phyloP scores from a whole-genome alignment of 176 grass and related monocot species.

The Elymus sibiricus region DNA sequence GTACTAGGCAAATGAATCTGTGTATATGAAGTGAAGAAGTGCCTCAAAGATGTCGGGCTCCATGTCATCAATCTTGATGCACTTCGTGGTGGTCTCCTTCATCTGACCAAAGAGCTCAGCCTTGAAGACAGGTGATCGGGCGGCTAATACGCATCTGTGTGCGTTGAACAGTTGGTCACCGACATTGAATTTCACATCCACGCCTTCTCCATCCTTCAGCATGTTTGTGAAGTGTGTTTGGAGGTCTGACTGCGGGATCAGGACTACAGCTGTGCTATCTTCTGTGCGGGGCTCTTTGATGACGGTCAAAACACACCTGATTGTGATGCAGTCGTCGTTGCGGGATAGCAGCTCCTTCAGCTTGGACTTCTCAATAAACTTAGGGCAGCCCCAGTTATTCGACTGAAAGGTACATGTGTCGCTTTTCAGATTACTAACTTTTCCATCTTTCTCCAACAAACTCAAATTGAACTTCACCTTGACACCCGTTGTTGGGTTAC shows the following conservation, averaged over 20 bases:
- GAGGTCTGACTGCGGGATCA: not conserved
- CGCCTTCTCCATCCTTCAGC: not conserved
- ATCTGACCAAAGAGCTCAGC: not conserved
- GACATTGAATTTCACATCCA: not conserved
- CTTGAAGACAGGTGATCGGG: not conserved
- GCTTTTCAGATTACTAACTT: not conserved
- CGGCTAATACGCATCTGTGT: not conserved
- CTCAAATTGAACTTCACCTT: not conserved
- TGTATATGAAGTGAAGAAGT: not conserved
- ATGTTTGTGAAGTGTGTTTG: not conserved
- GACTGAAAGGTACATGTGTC: not conserved
- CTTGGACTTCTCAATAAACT: not conserved
- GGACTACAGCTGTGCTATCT: not conserved
- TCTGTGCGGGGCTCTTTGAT: not conserved
- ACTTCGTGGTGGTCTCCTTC: not conserved
- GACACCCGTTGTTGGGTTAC: fast-evolving
- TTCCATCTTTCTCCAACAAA: not conserved
- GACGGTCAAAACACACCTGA: not conserved
- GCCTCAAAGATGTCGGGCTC: not conserved
- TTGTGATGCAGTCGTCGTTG: not conserved
- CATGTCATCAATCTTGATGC: not conserved
- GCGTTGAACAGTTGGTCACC: not conserved
- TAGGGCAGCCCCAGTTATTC: not conserved
- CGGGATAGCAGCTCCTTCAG: not conserved
- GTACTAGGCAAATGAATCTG: not conserved